Evolutionary conservation across 2,329 filamentous ascomycete genomes (phyloP).

Genomic region (Thielaviopsis ethacetica): DNA sequence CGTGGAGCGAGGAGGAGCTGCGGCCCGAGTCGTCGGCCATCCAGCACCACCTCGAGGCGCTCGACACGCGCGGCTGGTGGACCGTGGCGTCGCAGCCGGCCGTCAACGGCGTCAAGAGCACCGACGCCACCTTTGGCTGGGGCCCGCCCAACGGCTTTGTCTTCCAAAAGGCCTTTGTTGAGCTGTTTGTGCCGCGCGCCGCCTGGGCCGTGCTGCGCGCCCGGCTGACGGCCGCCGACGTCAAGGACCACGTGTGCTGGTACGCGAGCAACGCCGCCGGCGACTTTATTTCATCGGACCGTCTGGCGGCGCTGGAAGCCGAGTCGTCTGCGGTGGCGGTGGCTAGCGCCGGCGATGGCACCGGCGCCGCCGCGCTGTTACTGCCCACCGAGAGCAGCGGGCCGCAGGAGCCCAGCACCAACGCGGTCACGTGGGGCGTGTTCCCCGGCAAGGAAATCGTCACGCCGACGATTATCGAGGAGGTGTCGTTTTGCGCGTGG

Average conservation of each 20-base stretch:
- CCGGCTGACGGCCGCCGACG: conserved; percentile 40
- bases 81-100: conserved; percentile 90
- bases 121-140: conserved; percentile 76
- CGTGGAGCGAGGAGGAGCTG: conserved; percentile 85
- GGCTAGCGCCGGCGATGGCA: background rate
- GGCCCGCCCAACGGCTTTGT: conserved; percentile 84
- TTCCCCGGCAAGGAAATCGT: conserved; percentile 94
- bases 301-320: conserved; percentile 4
- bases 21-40: conserved; percentile 74
- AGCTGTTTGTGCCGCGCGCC: conserved; percentile 68
- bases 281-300: conserved; percentile 60
- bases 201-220: conserved; percentile 56
- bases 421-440: conserved; percentile 92
- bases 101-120: conserved; percentile 68
- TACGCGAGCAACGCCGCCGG: conserved; percentile 68
- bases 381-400: conserved; percentile 14
- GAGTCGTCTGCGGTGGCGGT: background rate
- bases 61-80: conserved; percentile 84
- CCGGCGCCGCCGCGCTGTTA: conserved; percentile 19
- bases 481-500: conserved; percentile 88
- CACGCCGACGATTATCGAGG: conserved; percentile 91
- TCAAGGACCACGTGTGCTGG: conserved; percentile 59
- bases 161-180: conserved; percentile 96
- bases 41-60: conserved; percentile 50
- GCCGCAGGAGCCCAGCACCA: conserved; percentile 40